A percentile compares a stretch with the other conserved stretches of the same genome.
phyloP scores from a whole-genome alignment of 169 alveolate species.

The Miamiensis avidus region DNA sequence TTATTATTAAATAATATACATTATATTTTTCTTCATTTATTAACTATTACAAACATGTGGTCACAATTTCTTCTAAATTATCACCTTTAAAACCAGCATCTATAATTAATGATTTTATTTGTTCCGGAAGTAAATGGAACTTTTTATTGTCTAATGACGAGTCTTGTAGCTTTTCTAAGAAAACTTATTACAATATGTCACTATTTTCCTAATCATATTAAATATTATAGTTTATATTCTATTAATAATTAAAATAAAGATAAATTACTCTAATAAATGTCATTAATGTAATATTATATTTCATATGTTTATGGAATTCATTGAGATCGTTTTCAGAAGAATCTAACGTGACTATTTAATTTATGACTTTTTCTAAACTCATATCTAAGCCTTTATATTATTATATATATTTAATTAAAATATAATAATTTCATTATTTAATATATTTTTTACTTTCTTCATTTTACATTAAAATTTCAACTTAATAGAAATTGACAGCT shows the following conservation, averaged over 20 bases:
- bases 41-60: constrained; percentile 29
- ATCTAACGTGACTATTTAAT: constrained; percentile 28
- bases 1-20: not conserved
- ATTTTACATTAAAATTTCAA: constrained; percentile 29
- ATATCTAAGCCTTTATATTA: too few relatives aligned
- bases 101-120: constrained; percentile 29
- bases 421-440: too few relatives aligned
- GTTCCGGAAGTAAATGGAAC: constrained; percentile 33
- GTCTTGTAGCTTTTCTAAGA: constrained; percentile 20
- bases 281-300: constrained; percentile 30
- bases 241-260: not conserved
- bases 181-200: constrained; percentile 10
- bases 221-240: not conserved
- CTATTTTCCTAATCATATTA: constrained; percentile 28
- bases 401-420: too few relatives aligned
- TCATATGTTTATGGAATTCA: constrained; percentile 48
- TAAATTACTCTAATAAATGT: constrained; percentile 38
- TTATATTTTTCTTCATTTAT: constrained; percentile 32
- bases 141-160: constrained; percentile 20
- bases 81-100: constrained; percentile 53
- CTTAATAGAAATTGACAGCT: constrained; percentile 24
- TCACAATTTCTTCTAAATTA: constrained; percentile 37
- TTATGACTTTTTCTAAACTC: constrained; percentile 29
- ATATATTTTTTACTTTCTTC: too few relatives aligned
- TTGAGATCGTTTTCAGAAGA: constrained; percentile 31